These are phyloP conservation scores for Rheum nobile DNA, from an alignment of 148 eudicot genomes.

Conservation along the genomic window DNA sequence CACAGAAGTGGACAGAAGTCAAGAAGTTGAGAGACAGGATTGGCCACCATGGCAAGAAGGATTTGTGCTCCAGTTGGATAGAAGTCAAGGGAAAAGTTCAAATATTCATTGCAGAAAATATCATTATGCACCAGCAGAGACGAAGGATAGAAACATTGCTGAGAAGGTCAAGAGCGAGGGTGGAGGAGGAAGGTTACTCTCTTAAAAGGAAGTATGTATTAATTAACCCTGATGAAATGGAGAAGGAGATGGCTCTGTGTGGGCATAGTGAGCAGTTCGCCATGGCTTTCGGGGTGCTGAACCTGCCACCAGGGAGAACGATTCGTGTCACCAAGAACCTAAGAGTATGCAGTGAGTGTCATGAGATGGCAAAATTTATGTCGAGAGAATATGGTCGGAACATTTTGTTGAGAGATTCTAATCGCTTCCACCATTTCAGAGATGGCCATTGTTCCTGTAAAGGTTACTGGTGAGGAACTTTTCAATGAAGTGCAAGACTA, in stretches of 20 bases:
- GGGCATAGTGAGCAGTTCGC: conserved; percentile 52
- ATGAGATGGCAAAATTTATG: conserved; percentile 41
- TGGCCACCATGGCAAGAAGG: conserved; percentile 20
- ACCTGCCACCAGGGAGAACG: conserved; percentile 23
- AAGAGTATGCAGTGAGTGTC: conserved; percentile 47
- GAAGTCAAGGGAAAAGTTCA: conserved; percentile 38
- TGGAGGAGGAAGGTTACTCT: conserved; percentile 22
- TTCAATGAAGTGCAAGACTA: neutral
- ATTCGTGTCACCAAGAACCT: conserved; percentile 47
- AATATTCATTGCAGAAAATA: conserved; percentile 38
- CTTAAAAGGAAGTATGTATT: conserved; percentile 17
- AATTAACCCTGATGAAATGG: conserved; percentile 23
- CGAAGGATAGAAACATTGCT: conserved; percentile 25
- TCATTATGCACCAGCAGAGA: conserved; percentile 24
- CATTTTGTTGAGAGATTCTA: conserved; percentile 35
- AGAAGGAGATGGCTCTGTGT: conserved; percentile 25
- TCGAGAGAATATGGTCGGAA: conserved; percentile 26
- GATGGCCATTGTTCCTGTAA: conserved; percentile 44
- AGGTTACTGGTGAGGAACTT: conserved; percentile 23
- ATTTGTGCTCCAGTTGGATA: conserved; percentile 44
- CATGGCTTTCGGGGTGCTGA: conserved; percentile 40
- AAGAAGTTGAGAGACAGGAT: conserved; percentile 22
- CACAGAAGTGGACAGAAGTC: conserved; percentile 12
- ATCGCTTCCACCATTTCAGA: conserved; percentile 51
- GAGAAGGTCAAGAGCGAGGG: conserved; percentile 20